A percentile compares a stretch with the other conserved stretches of the same genome.
Conservation (phyloP, 179 eudicot species). For the Actinidia arguta region DNA sequence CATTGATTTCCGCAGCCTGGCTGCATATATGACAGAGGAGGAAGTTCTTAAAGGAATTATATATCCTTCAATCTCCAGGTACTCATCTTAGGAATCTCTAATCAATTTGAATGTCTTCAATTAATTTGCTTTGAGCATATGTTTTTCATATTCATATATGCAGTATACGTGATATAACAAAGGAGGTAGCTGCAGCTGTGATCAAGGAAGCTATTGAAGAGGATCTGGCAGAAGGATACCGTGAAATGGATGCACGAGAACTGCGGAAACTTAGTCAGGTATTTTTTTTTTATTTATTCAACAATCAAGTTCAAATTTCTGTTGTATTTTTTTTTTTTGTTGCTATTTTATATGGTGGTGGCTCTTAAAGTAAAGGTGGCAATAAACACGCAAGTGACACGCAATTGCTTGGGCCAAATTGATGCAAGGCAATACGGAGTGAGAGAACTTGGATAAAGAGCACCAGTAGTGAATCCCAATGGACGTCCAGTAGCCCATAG, state of each 20-base stretch:
- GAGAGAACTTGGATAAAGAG: background rate
- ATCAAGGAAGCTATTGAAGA: slow-evolving; percentile 88
- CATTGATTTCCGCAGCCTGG: slow-evolving; percentile 60
- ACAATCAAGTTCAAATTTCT: background rate
- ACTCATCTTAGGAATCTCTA: background rate
- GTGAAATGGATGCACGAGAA: slow-evolving; percentile 89
- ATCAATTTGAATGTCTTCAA: background rate
- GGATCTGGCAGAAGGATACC: slow-evolving; percentile 96
- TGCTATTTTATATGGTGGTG: background rate
- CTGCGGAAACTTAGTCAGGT: slow-evolving; percentile 76
- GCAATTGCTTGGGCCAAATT: background rate
- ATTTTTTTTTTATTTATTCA: background rate
- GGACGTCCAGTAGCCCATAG: background rate
- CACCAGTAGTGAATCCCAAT: no score
- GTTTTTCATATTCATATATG: slow-evolving; percentile 23
- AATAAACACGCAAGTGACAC: background rate
- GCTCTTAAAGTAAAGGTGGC: background rate
- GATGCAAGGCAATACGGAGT: background rate
- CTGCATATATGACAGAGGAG: slow-evolving; percentile 91
- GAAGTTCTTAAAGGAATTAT: slow-evolving; percentile 86
- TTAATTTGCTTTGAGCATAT: slow-evolving; percentile 5
- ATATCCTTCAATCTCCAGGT: slow-evolving; percentile 90
- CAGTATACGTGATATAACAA: slow-evolving; percentile 98
- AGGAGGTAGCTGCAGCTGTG: slow-evolving; percentile 93
- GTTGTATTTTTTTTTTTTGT: background rate